phyloP scores from a whole-genome alignment of 768 basidiomycete species.

The Russula brevipes region DNA sequence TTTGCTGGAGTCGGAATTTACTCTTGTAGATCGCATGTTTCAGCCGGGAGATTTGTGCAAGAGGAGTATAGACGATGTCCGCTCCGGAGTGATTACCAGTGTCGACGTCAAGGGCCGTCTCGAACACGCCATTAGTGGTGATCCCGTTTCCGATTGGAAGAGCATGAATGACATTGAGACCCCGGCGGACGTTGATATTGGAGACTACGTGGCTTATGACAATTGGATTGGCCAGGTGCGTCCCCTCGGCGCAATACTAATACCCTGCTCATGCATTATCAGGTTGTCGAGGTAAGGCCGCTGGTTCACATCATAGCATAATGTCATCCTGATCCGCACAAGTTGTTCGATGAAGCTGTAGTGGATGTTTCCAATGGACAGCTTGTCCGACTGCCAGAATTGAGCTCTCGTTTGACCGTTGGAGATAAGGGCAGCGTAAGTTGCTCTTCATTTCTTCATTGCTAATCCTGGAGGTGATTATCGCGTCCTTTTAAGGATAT shows the following conservation, averaged over 20 bases:
- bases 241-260: constrained; percentile 19
- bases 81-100: constrained; percentile 68
- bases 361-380: constrained; percentile 60
- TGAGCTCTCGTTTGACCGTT: constrained; percentile 67
- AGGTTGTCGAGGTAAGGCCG: constrained; percentile 73
- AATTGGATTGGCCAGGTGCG: constrained; percentile 89
- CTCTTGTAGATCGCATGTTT: constrained; percentile 70
- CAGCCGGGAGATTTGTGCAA: constrained; percentile 81
- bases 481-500: constrained; percentile 53
- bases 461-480: constrained; percentile 2
- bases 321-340: constrained; percentile 21
- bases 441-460: constrained; percentile 8
- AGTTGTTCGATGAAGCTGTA: constrained; percentile 83
- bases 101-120: constrained; percentile 60
- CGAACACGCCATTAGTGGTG: constrained; percentile 67
- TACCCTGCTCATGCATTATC: constrained; percentile 11
- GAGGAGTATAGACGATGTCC: constrained; percentile 64
- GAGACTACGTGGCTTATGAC: constrained; percentile 76
- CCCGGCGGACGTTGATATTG: constrained; percentile 58
- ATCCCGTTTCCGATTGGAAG: constrained; percentile 59
- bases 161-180: constrained; percentile 52
- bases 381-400: constrained; percentile 69
- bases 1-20: constrained; percentile 60
- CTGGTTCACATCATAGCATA: neutral
- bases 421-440: constrained; percentile 73